Percentiles rank a stretch among this genome's conserved stretches.
Conservation (phyloP, 495 filamentous ascomycete genomes). For the Penicillium canescens region DNA sequence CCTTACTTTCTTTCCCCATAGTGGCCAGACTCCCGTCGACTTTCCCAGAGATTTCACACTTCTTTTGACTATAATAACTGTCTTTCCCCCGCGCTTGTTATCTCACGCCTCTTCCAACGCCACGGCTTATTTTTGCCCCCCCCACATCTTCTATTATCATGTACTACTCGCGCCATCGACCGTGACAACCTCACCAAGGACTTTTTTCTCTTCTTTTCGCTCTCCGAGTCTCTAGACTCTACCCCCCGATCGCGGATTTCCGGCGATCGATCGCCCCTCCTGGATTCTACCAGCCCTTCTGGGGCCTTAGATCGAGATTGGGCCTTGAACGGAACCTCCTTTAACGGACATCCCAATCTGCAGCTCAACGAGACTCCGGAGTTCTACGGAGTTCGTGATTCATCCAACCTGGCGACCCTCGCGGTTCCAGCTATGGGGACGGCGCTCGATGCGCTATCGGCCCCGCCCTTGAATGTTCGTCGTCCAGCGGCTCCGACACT, state of each 20-base stretch:
- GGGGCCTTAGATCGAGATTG: conserved; percentile 47
- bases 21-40: conserved; percentile 16
- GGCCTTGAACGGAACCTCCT: conserved; percentile 30
- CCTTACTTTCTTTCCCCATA: conserved; percentile 10
- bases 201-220: background rate
- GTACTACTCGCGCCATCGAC: conserved; percentile 23
- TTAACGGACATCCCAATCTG: conserved; percentile 21
- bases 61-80: conserved; percentile 5
- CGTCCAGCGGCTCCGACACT: conserved; percentile 61
- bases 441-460: conserved; percentile 40
- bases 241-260: conserved; percentile 32
- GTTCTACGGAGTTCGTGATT: conserved; percentile 32
- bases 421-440: conserved; percentile 50
- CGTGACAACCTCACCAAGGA: conserved; percentile 15
- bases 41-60: conserved; percentile 2
- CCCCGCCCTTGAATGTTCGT: conserved; percentile 55
- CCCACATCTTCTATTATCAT: conserved; percentile 11
- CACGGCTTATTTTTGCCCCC: conserved; percentile 19
- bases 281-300: conserved; percentile 49
- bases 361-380: conserved; percentile 29
- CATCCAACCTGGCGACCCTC: conserved; percentile 44
- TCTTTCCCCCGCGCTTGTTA: conserved; percentile 17
- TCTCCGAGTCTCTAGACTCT: conserved; percentile 20
- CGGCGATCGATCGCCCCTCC: conserved; percentile 41
- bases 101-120: conserved; percentile 21